These are phyloP conservation scores for Reutealis trisperma DNA, from an alignment of 345 rosid genomes.

Conservation along the genomic window DNA sequence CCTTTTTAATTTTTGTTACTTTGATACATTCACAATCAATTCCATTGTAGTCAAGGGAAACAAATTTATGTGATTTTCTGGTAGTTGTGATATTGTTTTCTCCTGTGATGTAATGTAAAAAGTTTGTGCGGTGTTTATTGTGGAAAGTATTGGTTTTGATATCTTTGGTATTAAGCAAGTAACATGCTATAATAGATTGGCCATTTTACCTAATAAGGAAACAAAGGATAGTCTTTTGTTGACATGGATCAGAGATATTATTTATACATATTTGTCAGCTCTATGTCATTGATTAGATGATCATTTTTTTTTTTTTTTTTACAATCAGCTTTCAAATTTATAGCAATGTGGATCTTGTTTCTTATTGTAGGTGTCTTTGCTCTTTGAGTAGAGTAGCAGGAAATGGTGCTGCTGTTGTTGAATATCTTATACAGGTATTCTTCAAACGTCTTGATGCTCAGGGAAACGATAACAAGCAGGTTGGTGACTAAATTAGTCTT, in stretches of 20 bases:
- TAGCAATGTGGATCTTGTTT: neutral
- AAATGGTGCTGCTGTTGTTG: slow-evolving; percentile 66
- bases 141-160: neutral
- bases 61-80: neutral
- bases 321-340: slow-evolving; percentile 12
- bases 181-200: neutral
- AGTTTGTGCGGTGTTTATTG: neutral
- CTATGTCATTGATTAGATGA: neutral
- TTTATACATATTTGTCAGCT: neutral
- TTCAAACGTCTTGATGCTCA: slow-evolving; percentile 79
- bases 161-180: neutral
- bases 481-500: slow-evolving; percentile 35
- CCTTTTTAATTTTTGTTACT: neutral
- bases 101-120: neutral
- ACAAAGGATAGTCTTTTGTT: neutral
- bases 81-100: neutral
- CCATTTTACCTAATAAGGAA: neutral
- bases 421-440: slow-evolving; percentile 86
- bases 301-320: neutral
- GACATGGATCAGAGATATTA: neutral
- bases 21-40: neutral
- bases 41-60: neutral
- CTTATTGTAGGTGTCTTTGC: slow-evolving; percentile 75
- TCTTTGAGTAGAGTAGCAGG: slow-evolving; percentile 80
- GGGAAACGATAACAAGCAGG: slow-evolving; percentile 80